Base-by-base conservation (phyloP, 345 rosid genomes). In the Hypericum perforatum region DNA sequence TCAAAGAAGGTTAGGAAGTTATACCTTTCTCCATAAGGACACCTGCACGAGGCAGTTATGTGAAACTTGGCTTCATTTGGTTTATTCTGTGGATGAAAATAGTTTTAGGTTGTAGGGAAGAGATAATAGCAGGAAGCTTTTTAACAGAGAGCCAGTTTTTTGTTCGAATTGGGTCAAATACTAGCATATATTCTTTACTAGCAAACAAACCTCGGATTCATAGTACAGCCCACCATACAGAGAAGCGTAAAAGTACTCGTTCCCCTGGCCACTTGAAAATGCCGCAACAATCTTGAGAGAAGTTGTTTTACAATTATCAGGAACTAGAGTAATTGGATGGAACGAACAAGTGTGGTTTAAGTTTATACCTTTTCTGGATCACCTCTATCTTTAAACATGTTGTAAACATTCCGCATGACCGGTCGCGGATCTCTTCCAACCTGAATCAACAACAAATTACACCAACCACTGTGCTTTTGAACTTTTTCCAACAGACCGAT, bases 371-470 rank as follows among this genome's bases (percentile, higher is more conserved):
- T 79, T 64, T 80, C 91, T 45, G 98, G 98, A 70, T 82, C 89
- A 58, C 89, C 87, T 7, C 96, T 89, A 52, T 74, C 78, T 72
- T 76, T 86, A 62, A 91, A 84, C 81, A 86, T 64, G 65, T 71
- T 67, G 72, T 80, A 91, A 57, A 84, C 96, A 69, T 76, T 82
- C 49, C 82, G 65, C 98, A 91, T 86, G 49, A 82, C 82, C 37
- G 87, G 87, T 52, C 87, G 73, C 39, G 85, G 75, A 78, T 91
- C 98, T 78, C 82, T 80, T 45, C 95, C 96, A 41, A 84, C 96
- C 98, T 86, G 78, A 22, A 73, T 60, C 36, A 66, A 16, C 8
- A 11, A 14, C 11, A 12, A 40, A 42, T 32, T 43, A 11, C 15
- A 5, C 12, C 5, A 5, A 51, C 9, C 11, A n/a, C 9, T 54